Conservation (phyloP, 441 rosid species). For the Raphanus hybrid region DNA sequence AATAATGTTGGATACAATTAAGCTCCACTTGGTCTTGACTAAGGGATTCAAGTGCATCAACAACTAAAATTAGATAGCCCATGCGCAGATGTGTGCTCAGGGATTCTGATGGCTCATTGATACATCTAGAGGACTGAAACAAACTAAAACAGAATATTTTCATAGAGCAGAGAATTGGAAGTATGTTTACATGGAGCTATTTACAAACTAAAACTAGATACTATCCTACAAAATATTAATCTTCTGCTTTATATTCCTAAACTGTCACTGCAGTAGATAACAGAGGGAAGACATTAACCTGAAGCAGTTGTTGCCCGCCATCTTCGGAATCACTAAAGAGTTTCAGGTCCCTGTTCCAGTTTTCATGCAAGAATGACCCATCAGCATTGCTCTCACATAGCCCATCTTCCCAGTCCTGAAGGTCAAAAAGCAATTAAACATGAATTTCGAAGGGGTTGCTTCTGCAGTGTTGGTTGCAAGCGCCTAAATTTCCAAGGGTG, state of each 20-base stretch:
- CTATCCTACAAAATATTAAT: not conserved
- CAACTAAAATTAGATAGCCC: not conserved
- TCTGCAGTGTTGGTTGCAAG: conserved; percentile 15
- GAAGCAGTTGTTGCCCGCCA: conserved; percentile 88
- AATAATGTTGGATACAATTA: not conserved
- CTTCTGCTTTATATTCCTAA: conserved; percentile 13
- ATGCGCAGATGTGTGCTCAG: not conserved
- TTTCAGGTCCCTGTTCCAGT: conserved; percentile 84
- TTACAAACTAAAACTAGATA: not conserved
- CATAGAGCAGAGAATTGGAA: too few relatives aligned
- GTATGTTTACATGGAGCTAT: not conserved
- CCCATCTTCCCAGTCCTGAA: conserved; percentile 95
- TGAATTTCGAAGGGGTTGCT: not conserved
- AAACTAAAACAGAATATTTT: conserved; percentile 9
- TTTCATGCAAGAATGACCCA: conserved; percentile 90
- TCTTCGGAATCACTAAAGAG: conserved; percentile 80
- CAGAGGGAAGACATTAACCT: conserved; percentile 52
- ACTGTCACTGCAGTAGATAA: conserved; percentile 17
- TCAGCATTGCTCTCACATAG: conserved; percentile 82
- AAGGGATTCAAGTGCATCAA: not conserved
- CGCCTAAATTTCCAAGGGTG: not conserved
- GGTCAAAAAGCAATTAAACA: conserved; percentile 17
- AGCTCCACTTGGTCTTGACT: not conserved
- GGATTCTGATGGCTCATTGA: too few relatives aligned
- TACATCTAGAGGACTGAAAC: too few relatives aligned